Conservation (phyloP, 306 rosid species). For the Vigna nakashimae region DNA sequence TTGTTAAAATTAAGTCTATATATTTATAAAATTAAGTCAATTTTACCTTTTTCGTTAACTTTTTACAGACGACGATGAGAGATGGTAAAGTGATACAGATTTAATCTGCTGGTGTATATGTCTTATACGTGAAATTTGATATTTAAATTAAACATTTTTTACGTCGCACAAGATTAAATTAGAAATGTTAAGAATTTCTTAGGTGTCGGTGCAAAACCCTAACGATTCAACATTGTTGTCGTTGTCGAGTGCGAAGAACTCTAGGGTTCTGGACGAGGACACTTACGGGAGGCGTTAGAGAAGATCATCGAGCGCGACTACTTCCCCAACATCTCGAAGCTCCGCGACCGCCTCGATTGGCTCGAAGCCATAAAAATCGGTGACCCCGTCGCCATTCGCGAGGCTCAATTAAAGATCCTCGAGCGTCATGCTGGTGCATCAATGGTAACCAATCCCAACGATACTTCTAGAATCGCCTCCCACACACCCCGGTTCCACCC, state of each 20-base stretch:
- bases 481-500: conserved; percentile 87
- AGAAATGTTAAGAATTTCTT: too few species aligned
- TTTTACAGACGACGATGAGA: too few species aligned
- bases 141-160: too few species aligned
- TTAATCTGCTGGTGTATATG: too few species aligned
- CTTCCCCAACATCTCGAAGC: conserved; percentile 96
- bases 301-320: conserved; percentile 94
- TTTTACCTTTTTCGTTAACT: too few species aligned
- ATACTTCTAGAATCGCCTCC: conserved; percentile 49
- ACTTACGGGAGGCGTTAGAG: conserved; percentile 81
- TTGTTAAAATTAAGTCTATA: too few species aligned
- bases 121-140: too few species aligned
- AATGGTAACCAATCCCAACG: conserved; percentile 59
- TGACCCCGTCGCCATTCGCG: conserved; percentile 85
- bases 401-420: conserved; percentile 91
- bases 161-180: too few species aligned
- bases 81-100: too few species aligned
- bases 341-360: conserved; percentile 96
- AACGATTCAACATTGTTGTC: conserved; percentile 43
- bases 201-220: conserved; percentile 50
- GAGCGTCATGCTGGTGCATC: conserved; percentile 63
- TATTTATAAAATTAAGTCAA: too few species aligned
- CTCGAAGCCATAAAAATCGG: conserved; percentile 80
- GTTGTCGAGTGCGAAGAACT: conserved; percentile 13
- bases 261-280: conserved; percentile 84